Percentiles rank a stretch among this genome's conserved stretches.
Evolutionary conservation across 495 filamentous ascomycete genomes (phyloP).

Genomic region (Daldinia decipiens): DNA sequence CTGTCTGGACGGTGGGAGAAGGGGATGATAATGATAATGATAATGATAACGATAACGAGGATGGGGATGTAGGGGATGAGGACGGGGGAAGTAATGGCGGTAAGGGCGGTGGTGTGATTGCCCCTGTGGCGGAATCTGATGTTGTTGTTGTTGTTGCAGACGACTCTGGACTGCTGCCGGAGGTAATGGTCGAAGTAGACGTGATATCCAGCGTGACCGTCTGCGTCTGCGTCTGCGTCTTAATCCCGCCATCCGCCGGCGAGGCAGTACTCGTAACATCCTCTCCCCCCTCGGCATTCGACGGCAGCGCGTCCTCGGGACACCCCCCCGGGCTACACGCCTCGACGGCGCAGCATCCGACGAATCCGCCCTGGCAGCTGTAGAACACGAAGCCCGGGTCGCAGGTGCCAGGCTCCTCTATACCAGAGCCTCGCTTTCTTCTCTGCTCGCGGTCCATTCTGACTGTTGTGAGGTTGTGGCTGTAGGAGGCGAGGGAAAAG

Average conservation of each 20-base stretch:
- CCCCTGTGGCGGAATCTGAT: background rate
- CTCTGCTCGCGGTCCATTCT: background rate
- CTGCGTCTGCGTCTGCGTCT: background rate
- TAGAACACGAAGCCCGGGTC: constrained; percentile 22
- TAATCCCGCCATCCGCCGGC: background rate
- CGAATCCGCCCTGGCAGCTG: constrained; percentile 32
- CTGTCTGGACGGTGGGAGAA: too few relatives aligned
- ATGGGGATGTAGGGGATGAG: too few relatives aligned
- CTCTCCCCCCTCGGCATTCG: background rate
- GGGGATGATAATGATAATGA: too few relatives aligned
- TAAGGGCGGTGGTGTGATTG: background rate
- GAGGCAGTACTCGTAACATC: background rate
- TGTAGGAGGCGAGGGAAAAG: too few relatives aligned
- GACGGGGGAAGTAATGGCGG: too few relatives aligned
- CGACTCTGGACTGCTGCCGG: background rate
- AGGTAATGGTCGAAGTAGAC: too few relatives aligned
- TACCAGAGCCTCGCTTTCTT: background rate
- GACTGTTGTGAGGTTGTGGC: too few relatives aligned
- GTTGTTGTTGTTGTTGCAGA: background rate
- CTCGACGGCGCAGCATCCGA: constrained; percentile 39
- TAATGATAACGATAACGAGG: too few relatives aligned
- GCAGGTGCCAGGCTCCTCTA: constrained; percentile 13
- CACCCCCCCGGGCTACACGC: constrained; percentile 29
- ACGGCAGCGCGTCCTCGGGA: constrained; percentile 6
- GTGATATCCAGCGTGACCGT: background rate